Conservation (phyloP, 2,329 filamentous ascomycete genomes). For the Monosporascus ibericus region DNA sequence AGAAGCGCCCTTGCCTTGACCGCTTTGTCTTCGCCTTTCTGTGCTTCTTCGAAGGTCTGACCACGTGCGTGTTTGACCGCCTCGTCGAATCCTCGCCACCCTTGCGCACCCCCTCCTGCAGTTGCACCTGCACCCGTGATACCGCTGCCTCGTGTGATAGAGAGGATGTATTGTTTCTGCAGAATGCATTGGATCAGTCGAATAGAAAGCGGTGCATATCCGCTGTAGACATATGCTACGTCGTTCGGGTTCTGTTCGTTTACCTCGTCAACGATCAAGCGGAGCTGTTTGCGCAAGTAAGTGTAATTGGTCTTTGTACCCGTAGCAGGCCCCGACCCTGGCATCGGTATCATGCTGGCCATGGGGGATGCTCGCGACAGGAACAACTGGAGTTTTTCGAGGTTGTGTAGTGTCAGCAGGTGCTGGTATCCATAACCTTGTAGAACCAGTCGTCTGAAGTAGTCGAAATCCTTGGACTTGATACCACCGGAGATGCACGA, state of each 20-base stretch:
- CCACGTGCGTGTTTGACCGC: constrained; percentile 81
- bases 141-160: constrained; percentile 59
- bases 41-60: constrained; percentile 83
- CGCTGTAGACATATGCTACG: constrained; percentile 95
- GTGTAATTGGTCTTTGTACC: constrained; percentile 85
- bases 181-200: constrained; percentile 87
- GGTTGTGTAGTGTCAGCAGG: constrained; percentile 75
- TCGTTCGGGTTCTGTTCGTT: constrained; percentile 93
- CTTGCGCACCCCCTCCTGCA: constrained; percentile 59
- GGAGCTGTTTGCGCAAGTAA: constrained; percentile 76
- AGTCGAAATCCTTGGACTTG: constrained; percentile 81
- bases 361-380: constrained; percentile 69
- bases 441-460: constrained; percentile 79
- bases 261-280: constrained; percentile 91
- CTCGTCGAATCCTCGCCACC: constrained; percentile 93
- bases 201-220: constrained; percentile 88
- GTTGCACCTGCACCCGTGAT: constrained; percentile 40
- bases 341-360: constrained; percentile 74
- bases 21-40: constrained; percentile 89
- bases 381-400: constrained; percentile 87
- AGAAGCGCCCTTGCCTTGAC: constrained; percentile 79
- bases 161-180: constrained; percentile 79
- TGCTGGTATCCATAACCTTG: constrained; percentile 96
- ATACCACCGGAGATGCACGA: constrained; percentile 86
- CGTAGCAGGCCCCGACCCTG: constrained; percentile 47